These are phyloP conservation scores for Claviceps sp. DNA, from an alignment of 2,329 filamentous ascomycete genomes.

Conservation along the genomic window DNA sequence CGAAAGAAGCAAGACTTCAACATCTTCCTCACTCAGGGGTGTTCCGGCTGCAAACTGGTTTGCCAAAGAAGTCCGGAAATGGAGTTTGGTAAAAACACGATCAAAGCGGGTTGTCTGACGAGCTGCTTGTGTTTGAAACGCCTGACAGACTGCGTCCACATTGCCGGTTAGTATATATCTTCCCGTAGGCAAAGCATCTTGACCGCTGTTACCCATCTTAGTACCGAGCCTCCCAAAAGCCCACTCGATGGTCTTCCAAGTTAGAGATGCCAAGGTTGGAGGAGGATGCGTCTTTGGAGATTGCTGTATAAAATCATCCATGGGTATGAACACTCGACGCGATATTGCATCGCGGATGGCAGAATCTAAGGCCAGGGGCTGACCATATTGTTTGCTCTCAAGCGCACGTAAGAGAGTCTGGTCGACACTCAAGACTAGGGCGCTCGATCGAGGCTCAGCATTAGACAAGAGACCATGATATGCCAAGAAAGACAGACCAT, in stretches of 20 bases:
- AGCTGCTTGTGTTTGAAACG: constrained; percentile 32
- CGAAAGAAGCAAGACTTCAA: constrained; percentile 57
- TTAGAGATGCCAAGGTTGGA: constrained; percentile 52
- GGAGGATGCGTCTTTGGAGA: constrained; percentile 60
- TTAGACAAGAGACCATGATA: constrained; percentile 42
- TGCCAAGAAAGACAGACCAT: constrained; percentile 56
- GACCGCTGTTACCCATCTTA: constrained; percentile 29
- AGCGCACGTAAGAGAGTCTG: constrained; percentile 57
- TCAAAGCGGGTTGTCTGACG: constrained; percentile 42
- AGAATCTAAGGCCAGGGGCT: constrained; percentile 65
- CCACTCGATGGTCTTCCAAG: constrained; percentile 64
- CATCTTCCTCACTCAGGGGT: constrained; percentile 46
- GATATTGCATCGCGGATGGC: constrained; percentile 64
- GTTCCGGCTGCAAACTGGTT: constrained; percentile 34
- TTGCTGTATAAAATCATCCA: constrained; percentile 52
- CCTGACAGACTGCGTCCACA: constrained; percentile 43
- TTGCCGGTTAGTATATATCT: constrained; percentile 54
- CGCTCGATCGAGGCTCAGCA: constrained; percentile 27
- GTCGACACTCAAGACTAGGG: constrained; percentile 40
- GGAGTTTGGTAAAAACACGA: constrained; percentile 51
- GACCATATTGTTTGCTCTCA: constrained; percentile 64
- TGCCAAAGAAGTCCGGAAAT: constrained; percentile 48
- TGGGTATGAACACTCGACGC: constrained; percentile 53
- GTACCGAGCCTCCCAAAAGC: constrained; percentile 57
- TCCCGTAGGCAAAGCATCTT: constrained; percentile 45